Percentiles rank a stretch among this genome's conserved stretches.
Evolutionary conservation across 2,329 filamentous ascomycete species (phyloP).

Genomic region (Sclerotinia spermophila): DNA sequence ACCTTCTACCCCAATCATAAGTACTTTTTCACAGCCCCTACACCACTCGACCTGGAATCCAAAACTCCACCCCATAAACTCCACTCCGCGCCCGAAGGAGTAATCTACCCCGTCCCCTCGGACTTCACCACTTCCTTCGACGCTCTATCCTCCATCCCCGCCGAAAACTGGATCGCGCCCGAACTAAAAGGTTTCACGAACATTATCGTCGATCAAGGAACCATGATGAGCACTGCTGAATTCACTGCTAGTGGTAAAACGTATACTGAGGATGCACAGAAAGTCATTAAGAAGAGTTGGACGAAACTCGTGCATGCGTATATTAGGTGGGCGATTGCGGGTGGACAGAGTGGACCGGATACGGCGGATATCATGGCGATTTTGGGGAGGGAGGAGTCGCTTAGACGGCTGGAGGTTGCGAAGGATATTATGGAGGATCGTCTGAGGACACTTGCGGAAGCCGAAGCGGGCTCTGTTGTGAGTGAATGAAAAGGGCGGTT

Average conservation of each 20-base stretch:
- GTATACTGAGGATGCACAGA: background rate
- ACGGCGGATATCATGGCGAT: conserved; percentile 52
- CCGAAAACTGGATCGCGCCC: conserved; percentile 25
- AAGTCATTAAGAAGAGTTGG: conserved; percentile 31
- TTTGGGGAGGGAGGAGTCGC: conserved; percentile 50
- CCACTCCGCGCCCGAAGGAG: conserved; percentile 20
- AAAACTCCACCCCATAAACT: conserved; percentile 24
- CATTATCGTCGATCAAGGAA: conserved; percentile 12
- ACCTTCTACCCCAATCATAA: conserved; percentile 54
- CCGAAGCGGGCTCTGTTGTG: too few relatives aligned
- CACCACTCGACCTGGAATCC: conserved; percentile 21
- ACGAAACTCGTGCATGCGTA: conserved; percentile 51
- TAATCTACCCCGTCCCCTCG: background rate
- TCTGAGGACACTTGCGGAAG: background rate
- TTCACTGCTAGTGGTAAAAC: background rate
- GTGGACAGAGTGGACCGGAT: conserved; percentile 50
- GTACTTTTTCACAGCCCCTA: conserved; percentile 52
- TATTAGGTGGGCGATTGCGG: conserved; percentile 53
- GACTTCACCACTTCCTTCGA: conserved; percentile 21
- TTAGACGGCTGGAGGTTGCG: conserved; percentile 39
- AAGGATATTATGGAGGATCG: conserved; percentile 20
- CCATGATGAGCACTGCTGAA: conserved; percentile 9
- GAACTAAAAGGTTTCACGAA: conserved; percentile 13
- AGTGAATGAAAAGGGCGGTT: background rate
- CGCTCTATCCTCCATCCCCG: conserved; percentile 19